Evolutionary conservation across 2,329 filamentous ascomycete species (phyloP), one percentile per base, ranked within the genome.

Genomic region (Trichoderma asperellum): DNA sequence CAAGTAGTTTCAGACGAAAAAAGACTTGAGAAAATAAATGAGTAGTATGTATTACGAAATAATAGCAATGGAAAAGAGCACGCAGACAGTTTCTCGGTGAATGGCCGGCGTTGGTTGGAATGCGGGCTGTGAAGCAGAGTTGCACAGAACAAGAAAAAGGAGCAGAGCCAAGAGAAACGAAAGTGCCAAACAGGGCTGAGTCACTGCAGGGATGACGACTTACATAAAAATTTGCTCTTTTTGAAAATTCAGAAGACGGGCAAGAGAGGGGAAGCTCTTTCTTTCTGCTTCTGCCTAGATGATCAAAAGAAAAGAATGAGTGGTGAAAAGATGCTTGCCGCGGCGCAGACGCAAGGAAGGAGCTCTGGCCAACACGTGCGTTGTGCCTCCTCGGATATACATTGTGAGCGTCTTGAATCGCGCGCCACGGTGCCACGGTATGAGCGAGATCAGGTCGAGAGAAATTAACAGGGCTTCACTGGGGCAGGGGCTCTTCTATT

Each of bases 151-250:
- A 21, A 18, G 32, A 18, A 32, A 43, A 7, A 47, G 47, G 24
- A 34, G 37, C n/a, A 61, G 47, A 49, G 40, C 53, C 53, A 56
- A 61, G 58, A 47, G 21, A 53, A 43, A 62, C 10, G 57, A 21
- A 24, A 52, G 29, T 14, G 21, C 14, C 29, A 57, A 32, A 65
- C 47, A 24, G 52, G 37, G 29, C 63, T 37, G 63, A 58, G 53
- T 12, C 10, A 7, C 11, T 35, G 12, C n/a, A 57, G 63, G 53
- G 49, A 49, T 66, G 53, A 27, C 4, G 37, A 47, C 14, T 55
- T 27, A 43, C 40, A 43, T 43, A 55, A 55, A 55, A 37, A 66
- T 65, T 35, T 37, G 27, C 18, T 49, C n/a, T 18, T 24, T 37
- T 53, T 29, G 24, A 49, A 49, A 29, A 32, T 11, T 16, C 34